phyloP scores from a whole-genome alignment of 345 rosid species.

The Brassica incana region DNA sequence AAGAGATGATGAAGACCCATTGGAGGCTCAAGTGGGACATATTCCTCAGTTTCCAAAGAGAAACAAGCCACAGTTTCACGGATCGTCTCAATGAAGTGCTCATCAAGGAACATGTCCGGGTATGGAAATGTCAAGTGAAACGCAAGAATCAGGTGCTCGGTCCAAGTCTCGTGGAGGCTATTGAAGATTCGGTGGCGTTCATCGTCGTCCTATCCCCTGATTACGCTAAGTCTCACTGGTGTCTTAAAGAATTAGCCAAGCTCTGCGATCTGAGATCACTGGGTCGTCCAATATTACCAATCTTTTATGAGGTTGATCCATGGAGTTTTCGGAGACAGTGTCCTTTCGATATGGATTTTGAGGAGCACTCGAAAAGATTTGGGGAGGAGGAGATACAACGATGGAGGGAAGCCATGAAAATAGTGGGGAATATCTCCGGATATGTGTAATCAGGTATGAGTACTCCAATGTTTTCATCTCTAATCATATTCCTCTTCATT shows the following conservation, averaged over 20 bases:
- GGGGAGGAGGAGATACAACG: conserved; percentile 15
- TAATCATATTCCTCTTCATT: neutral
- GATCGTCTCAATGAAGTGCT: conserved; percentile 24
- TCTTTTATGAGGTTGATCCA: conserved; percentile 50
- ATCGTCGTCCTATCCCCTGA: conserved; percentile 42
- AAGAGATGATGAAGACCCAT: conserved; percentile 19
- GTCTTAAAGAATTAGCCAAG: conserved; percentile 55
- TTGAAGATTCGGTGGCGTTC: conserved; percentile 49
- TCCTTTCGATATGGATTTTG: conserved; percentile 42
- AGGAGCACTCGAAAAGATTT: conserved; percentile 33
- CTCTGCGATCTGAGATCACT: conserved; percentile 36
- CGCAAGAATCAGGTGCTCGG: conserved; percentile 36
- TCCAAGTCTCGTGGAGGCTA: conserved; percentile 43
- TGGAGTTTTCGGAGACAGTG: conserved; percentile 43
- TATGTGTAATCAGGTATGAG: conserved; percentile 21
- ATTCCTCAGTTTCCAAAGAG: conserved; percentile 58
- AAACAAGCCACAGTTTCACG: conserved; percentile 42
- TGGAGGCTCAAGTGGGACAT: conserved; percentile 52
- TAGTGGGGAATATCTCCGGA: conserved; percentile 46
- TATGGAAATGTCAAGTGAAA: conserved; percentile 36
- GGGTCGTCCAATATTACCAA: conserved; percentile 42
- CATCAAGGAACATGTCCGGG: conserved; percentile 31
- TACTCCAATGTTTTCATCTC: neutral
- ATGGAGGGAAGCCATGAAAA: conserved; percentile 52
- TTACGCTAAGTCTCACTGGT: conserved; percentile 48